Evolutionary conservation across 768 basidiomycete species (phyloP).

Genomic region (Mycena albidolilacea): DNA sequence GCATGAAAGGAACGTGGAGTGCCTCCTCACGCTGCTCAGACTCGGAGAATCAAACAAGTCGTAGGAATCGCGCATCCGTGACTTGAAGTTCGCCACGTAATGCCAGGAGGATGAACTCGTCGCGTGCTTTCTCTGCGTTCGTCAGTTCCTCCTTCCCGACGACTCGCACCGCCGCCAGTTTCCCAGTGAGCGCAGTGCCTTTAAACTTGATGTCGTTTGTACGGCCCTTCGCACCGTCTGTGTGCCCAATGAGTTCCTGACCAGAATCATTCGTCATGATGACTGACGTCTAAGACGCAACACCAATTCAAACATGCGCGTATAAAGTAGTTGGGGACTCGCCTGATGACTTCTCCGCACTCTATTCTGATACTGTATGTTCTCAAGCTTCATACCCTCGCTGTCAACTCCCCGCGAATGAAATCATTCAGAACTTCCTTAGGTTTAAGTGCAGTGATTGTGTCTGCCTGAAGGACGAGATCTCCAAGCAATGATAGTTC

Average conservation of each 20-base stretch:
- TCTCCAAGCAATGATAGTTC: slow-evolving; percentile 50
- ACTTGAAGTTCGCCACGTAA: slow-evolving; percentile 12
- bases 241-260: slow-evolving; percentile 48
- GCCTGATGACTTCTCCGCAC: slow-evolving; percentile 57
- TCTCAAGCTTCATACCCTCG: slow-evolving; percentile 51
- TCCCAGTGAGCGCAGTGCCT: slow-evolving; percentile 40
- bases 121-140: slow-evolving; percentile 44
- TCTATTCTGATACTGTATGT: slow-evolving; percentile 59
- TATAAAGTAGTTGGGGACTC: slow-evolving; percentile 8
- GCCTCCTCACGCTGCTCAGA: neutral
- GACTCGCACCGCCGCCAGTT: slow-evolving; percentile 52
- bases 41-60: slow-evolving; percentile 11
- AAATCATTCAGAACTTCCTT: slow-evolving; percentile 54
- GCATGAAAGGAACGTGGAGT: neutral
- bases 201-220: slow-evolving; percentile 51
- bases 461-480: slow-evolving; percentile 50
- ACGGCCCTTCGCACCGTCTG: slow-evolving; percentile 51
- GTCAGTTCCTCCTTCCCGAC: slow-evolving; percentile 59
- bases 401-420: slow-evolving; percentile 38
- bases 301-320: neutral
- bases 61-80: slow-evolving; percentile 21
- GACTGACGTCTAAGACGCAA: slow-evolving; percentile 47
- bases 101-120: slow-evolving; percentile 20
- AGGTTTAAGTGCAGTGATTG: slow-evolving; percentile 52
- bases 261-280: slow-evolving; percentile 54